phyloP scores from a whole-genome alignment of 352 stramenopile genomes.

The Pythium plurisporium region DNA sequence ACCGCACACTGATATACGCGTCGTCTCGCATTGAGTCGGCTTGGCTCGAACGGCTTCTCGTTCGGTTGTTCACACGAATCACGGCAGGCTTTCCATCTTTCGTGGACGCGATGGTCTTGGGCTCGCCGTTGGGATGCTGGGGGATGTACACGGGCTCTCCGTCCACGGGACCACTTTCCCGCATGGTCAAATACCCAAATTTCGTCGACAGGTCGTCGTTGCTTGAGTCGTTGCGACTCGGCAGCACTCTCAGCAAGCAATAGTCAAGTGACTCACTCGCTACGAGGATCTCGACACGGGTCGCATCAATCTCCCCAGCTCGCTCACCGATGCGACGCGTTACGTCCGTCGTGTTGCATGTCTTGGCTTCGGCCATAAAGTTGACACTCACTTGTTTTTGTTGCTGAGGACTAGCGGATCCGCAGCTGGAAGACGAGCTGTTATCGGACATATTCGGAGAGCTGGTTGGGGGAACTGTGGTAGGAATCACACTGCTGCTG shows the following conservation, averaged over 20 bases:
- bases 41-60: neutral
- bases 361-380: slow-evolving; percentile 58
- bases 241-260: slow-evolving; percentile 39
- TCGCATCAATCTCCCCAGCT: slow-evolving; percentile 41
- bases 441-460: too few species aligned
- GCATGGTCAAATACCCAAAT: slow-evolving; percentile 50
- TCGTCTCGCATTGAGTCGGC: neutral
- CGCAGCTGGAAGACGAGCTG: too few species aligned
- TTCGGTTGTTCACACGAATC: slow-evolving; percentile 10
- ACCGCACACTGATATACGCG: slow-evolving; percentile 35
- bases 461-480: neutral
- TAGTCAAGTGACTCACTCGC: slow-evolving; percentile 55
- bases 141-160: slow-evolving; percentile 60
- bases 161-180: slow-evolving; percentile 34
- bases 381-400: slow-evolving; percentile 29
- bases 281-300: slow-evolving; percentile 29
- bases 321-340: slow-evolving; percentile 23
- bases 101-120: slow-evolving; percentile 47
- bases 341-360: slow-evolving; percentile 27
- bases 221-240: slow-evolving; percentile 11
- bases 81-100: slow-evolving; percentile 35
- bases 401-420: neutral
- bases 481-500: neutral
- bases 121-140: slow-evolving; percentile 56
- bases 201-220: slow-evolving; percentile 27